Evolutionary conservation across 2,329 filamentous ascomycete species (phyloP), one percentile per base, ranked within the genome.

Genomic region (Didymosphaeria variabile): DNA sequence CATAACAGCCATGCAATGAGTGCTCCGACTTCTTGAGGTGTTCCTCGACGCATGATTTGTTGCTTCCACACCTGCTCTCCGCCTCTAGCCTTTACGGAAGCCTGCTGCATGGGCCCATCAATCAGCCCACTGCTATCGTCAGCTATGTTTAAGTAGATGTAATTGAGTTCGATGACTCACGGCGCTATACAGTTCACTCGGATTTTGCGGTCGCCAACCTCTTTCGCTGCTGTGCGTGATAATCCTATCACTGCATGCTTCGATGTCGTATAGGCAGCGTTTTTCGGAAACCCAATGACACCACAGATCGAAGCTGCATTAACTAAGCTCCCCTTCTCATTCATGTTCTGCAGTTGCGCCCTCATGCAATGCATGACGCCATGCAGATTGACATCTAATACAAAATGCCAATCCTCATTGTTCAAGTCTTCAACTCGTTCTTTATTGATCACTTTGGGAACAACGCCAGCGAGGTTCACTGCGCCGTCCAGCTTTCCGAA

Each of bases 241-340:
- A 79, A 62, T 2, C 77, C 77, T 7, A 79, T 65, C 12, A 79
- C 73, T 3, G 68, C 77, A 59, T 79, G 77, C 59, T 80, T 80
- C 12, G 65, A 69, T 2, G 75, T 66, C 19, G 66, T 67, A 59
- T 79, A 79, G 10, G 76, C 72, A 36, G 71, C 74, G 49, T 65
- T 67, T n/a, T 69, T 67, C n/a, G 73, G 40, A 67, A 74, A 82
- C 76, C 81, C 81, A 63, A 78, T 77, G 8, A 81, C 66, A 13
- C 85, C 85, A 55, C 84, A 84, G 45, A 84, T 82, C 38, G 82
- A 86, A 45, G 82, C 79, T 40, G 84, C 78, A 65, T 78, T 78
- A 3, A 79, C 76, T 47, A 80, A 75, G n/a, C 67, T 72, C 3
- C 69, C 74, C 12, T 66, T 64, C 42, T 76, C 69, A 7, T 60